Percentiles rank a stretch among this genome's conserved stretches.
phyloP scores from a whole-genome alignment of 179 eudicot genomes.

The Monotropa hypopitys region DNA sequence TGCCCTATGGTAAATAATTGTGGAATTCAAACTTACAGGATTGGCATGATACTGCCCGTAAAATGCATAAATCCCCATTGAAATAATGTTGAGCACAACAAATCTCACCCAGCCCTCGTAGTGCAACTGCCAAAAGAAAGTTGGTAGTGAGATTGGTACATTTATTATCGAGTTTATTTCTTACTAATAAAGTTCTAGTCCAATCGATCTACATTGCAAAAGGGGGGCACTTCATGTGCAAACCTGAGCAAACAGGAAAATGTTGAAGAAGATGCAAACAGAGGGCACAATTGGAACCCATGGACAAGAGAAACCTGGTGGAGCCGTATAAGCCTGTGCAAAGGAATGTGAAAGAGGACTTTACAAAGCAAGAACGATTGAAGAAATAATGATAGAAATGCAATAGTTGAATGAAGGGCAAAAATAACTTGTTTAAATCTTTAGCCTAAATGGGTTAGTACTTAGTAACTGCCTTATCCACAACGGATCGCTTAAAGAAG shows the following conservation, averaged over 20 bases:
- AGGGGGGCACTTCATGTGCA: not conserved
- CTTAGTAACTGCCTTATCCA: not conserved
- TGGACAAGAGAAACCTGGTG: conserved; percentile 81
- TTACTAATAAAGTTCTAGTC: not conserved
- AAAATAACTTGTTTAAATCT: not conserved
- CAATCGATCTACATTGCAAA: not conserved
- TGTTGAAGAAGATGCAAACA: conserved; percentile 76
- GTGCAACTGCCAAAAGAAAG: conserved; percentile 54
- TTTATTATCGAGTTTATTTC: not conserved
- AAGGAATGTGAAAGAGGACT: conserved; percentile 2
- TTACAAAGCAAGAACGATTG: not conserved
- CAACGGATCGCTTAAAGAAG: not conserved
- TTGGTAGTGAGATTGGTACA: not conserved
- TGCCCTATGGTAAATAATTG: conserved; percentile 42
- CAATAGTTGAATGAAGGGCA: not conserved
- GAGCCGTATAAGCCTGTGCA: conserved; percentile 37
- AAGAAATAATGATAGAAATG: not conserved
- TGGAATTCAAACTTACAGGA: conserved; percentile 38
- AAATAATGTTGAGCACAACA: conserved; percentile 46
- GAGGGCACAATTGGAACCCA: conserved; percentile 82
- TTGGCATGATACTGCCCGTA: conserved; percentile 85
- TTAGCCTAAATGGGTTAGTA: not conserved
- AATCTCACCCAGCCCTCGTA: conserved; percentile 90
- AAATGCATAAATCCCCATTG: conserved; percentile 54
- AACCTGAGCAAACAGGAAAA: conserved; percentile 92